phyloP scores from a whole-genome alignment of 148 eudicot genomes.

The Tetragonia tetragonoides region DNA sequence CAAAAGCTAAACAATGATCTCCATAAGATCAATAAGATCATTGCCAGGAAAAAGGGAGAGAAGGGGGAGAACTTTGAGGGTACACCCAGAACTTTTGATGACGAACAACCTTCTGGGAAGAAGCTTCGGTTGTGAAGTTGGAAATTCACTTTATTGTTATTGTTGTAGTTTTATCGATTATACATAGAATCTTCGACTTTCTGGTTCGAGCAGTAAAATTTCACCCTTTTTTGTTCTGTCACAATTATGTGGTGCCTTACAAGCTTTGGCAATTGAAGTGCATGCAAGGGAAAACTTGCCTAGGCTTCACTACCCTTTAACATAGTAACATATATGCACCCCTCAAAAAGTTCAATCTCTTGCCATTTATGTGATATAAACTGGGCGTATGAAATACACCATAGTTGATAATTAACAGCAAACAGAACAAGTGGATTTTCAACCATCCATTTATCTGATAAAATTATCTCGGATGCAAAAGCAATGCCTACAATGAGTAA shows the following conservation, averaged over 20 bases:
- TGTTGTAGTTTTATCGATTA: conserved; percentile 7
- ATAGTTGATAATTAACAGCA: too few species aligned
- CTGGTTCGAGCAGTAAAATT: background rate
- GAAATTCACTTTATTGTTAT: background rate
- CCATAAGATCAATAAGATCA: conserved; percentile 85
- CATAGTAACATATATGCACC: too few species aligned
- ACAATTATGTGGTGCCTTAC: background rate
- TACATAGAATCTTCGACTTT: background rate
- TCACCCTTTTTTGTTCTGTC: background rate
- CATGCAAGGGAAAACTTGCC: too few species aligned
- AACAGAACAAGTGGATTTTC: too few species aligned
- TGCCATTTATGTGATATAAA: too few species aligned
- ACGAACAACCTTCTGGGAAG: conserved; percentile 68
- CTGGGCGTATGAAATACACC: too few species aligned
- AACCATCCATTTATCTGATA: too few species aligned
- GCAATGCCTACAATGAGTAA: too few species aligned
- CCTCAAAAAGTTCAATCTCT: too few species aligned
- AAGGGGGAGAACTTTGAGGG: conserved; percentile 48
- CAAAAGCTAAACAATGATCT: conserved; percentile 88
- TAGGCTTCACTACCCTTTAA: too few species aligned
- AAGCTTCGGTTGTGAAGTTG: conserved; percentile 42
- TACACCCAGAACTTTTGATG: conserved; percentile 37
- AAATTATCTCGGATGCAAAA: too few species aligned
- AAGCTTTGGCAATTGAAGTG: background rate
- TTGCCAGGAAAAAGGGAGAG: conserved; percentile 69